These are phyloP conservation scores for Comarum palustre DNA, from an alignment of 306 rosid species.

Conservation along the genomic window DNA sequence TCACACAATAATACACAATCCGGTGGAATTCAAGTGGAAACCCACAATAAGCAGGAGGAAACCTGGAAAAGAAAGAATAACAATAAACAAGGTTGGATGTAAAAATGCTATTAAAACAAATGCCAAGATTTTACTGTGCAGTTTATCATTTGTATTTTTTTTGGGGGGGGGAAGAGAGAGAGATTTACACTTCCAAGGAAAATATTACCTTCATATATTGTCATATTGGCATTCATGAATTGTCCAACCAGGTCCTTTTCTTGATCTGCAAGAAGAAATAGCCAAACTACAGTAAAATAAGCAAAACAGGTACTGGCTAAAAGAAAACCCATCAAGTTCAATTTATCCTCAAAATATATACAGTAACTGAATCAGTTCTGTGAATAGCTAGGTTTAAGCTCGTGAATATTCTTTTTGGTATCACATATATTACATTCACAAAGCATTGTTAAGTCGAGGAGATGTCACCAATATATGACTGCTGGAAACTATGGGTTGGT, in stretches of 20 bases:
- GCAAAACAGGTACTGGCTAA: background rate
- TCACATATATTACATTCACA: background rate
- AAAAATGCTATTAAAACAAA: background rate
- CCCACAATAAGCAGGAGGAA: background rate
- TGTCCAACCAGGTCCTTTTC: slow-evolving; percentile 10
- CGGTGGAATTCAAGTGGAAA: background rate
- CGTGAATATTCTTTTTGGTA: background rate
- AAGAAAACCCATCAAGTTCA: background rate
- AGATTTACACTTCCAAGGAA: background rate
- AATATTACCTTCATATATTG: background rate
- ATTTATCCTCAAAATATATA: background rate
- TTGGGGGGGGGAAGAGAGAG: background rate
- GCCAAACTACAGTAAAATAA: slow-evolving; percentile 3
- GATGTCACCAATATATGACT: background rate
- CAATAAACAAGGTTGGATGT: background rate
- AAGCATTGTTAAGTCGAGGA: background rate
- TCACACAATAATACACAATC: background rate
- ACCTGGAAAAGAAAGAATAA: slow-evolving; percentile 10
- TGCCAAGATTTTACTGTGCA: background rate
- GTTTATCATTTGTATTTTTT: background rate
- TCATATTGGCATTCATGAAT: slow-evolving; percentile 7
- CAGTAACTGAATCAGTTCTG: background rate
- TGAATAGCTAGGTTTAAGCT: background rate
- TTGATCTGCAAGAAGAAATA: slow-evolving; percentile 10
- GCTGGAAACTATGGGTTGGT: background rate